Conservation (phyloP, 2,329 filamentous ascomycete species). For the Microsporum audouinii region DNA sequence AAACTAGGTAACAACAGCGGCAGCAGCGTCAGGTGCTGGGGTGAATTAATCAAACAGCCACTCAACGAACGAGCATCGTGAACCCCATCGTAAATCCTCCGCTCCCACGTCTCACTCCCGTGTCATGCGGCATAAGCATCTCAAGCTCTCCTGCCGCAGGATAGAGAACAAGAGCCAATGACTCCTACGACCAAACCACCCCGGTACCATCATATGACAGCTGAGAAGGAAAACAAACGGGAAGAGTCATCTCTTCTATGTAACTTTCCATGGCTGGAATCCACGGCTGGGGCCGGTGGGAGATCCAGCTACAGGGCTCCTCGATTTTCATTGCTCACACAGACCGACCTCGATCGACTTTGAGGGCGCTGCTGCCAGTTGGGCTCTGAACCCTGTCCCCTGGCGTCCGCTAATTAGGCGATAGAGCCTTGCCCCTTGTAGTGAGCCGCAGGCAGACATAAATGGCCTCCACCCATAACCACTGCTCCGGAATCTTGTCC, state of each 20-base stretch:
- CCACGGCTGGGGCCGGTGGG: background rate
- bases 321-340: background rate
- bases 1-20: background rate
- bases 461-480: background rate
- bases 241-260: background rate
- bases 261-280: background rate
- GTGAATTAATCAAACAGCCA: background rate
- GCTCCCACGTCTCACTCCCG: background rate
- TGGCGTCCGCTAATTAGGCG: background rate
- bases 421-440: background rate
- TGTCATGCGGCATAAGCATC: conserved; percentile 1
- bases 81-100: background rate
- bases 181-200: background rate
- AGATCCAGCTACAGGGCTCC: background rate
- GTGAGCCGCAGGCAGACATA: background rate
- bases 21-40: no score
- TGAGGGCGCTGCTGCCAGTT: background rate
- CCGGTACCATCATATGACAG: background rate
- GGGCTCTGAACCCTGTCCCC: background rate
- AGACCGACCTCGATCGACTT: background rate
- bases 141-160: background rate
- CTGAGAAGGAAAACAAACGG: background rate
- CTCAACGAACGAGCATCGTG: background rate
- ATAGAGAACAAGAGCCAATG: background rate
- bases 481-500: background rate